Evolutionary conservation across 495 filamentous ascomycete genomes (phyloP), one percentile per base, ranked within the genome.

Genomic region (Trypethelium eluteriae): DNA sequence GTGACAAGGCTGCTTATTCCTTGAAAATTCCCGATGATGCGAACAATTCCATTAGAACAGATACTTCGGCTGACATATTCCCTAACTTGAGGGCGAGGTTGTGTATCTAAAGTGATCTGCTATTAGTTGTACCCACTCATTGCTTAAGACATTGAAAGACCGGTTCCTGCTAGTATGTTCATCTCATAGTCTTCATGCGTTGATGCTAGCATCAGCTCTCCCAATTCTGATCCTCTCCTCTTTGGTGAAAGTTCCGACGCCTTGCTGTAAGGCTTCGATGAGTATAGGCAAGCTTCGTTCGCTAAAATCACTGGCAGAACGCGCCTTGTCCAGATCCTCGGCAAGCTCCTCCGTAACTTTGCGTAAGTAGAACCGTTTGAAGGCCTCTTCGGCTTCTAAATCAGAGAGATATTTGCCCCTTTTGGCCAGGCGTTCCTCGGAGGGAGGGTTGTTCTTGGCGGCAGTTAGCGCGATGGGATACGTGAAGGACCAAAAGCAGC

Each of bases 261-360:
- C 70, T 50, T 72, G 70, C 68, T 62, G 64, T 50, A 72, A 38
- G 47, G 66, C 70, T 35, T 47, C 66, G 39, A 72, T 64, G 14
- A 72, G 39, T n/a, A 72, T 36, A 39, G 35, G 38, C 18, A 72
- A 57, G 47, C 68, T 70, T 34, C 41, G 61, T 35, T 39, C 38
- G 38, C 57, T 39, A 41, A 69, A 72, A 38, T 72, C 71, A 49
- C 56, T 44, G 39, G 71, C 68, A 18, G 66, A 64, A n/a, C 71
- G 65, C 38, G 70, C 39, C 65, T 70, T 70, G 36, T 70, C 66
- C 10, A 72, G 64, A 66, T 72, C 71, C 12, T 70, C 67, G 10
- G 68, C 68, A 53, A 72, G 70, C 46, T 72, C 71, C 64, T 64
- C 64, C 2, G 71, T 72, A 9, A 69, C 66, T 59, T 70, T 69